Percentiles rank a stretch among this genome's conserved stretches.
Conservation (phyloP, 2,329 filamentous ascomycete genomes). For the Lasiodiplodia hormozganensis region DNA sequence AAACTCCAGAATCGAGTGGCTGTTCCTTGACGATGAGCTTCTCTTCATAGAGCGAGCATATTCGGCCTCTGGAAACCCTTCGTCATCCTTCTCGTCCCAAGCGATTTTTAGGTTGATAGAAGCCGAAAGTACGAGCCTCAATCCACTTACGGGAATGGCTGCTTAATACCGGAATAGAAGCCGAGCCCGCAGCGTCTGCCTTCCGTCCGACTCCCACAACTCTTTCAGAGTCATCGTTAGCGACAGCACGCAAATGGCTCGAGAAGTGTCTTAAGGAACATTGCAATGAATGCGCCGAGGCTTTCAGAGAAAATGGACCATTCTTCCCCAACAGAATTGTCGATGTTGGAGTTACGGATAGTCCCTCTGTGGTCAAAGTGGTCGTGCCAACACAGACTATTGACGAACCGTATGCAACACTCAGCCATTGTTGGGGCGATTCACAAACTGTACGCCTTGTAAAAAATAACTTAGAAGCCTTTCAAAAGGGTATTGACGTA, state of each 20-base stretch:
- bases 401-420: not conserved
- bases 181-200: not conserved
- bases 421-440: slow-evolving; percentile 25
- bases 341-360: not conserved
- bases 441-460: slow-evolving; percentile 1
- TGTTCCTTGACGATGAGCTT: slow-evolving; percentile 9
- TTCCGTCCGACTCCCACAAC: not conserved
- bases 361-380: not conserved
- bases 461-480: slow-evolving; percentile 16
- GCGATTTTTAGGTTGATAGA: not conserved
- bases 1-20: slow-evolving; percentile 5
- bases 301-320: not conserved
- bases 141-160: not conserved
- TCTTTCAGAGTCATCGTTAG: not conserved
- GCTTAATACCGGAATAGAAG: not conserved
- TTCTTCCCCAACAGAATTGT: slow-evolving; percentile 9
- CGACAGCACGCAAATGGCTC: not conserved
- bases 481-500: slow-evolving; percentile 30
- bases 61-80: not conserved
- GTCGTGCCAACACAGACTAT: not conserved
- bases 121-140: not conserved
- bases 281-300: not conserved
- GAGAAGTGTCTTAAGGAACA: not conserved
- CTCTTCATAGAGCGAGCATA: slow-evolving; percentile 4
- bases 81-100: not conserved